Conservation (phyloP, 768 basidiomycete species). For the Boletus vermiculosoides region DNA sequence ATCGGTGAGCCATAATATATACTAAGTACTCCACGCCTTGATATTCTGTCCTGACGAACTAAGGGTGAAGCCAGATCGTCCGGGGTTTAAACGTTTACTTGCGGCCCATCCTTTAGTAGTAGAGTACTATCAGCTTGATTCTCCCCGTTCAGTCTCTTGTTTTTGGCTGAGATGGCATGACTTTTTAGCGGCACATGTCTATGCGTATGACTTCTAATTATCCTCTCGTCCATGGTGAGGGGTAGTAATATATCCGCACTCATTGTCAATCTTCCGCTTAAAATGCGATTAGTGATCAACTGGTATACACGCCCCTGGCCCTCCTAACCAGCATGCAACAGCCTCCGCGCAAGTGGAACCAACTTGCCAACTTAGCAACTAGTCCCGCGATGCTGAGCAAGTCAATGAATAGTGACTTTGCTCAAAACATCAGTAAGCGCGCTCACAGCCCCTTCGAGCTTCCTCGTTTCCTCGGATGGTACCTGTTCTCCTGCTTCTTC, state of each 20-base stretch:
- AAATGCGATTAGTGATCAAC: conserved; percentile 12
- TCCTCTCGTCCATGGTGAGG: not conserved
- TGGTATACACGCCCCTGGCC: conserved; percentile 25
- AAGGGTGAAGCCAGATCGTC: not conserved
- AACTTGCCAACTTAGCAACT: not conserved
- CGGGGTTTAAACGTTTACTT: not conserved
- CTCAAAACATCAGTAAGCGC: conserved; percentile 64
- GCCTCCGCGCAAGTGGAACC: not conserved
- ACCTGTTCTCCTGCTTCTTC: conserved; percentile 21
- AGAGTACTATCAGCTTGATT: not conserved
- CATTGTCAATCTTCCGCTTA: not conserved
- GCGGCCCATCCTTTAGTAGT: not conserved
- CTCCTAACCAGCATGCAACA: conserved; percentile 1
- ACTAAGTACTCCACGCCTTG: not conserved
- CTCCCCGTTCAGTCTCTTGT: too few species aligned
- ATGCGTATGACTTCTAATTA: not conserved
- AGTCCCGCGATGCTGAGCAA: not conserved
- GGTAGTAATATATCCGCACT: conserved; percentile 4
- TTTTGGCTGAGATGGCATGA: not conserved
- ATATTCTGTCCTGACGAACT: not conserved
- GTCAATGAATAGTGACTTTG: conserved; percentile 55
- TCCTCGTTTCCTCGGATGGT: conserved; percentile 25
- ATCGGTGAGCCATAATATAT: not conserved
- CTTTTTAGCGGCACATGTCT: not conserved
- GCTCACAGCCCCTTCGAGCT: conserved; percentile 42